phyloP scores from a whole-genome alignment of 108 stramenopile genomes.

The Cylindrotheca closterium region DNA sequence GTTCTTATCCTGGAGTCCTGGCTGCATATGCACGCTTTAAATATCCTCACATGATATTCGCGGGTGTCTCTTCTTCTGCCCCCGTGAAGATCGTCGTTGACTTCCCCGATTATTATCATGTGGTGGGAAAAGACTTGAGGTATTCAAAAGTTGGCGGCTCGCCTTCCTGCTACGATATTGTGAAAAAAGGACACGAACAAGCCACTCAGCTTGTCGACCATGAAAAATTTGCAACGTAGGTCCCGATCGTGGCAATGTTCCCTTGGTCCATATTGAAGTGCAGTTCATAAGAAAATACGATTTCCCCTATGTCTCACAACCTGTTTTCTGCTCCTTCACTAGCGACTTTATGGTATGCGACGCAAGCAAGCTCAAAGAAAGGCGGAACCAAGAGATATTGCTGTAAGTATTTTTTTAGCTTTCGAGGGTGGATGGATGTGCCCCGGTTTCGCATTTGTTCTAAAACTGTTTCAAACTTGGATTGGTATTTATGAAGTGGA shows the following conservation, averaged over 20 bases:
- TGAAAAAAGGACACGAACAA: slow-evolving; percentile 66
- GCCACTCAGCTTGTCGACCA: slow-evolving; percentile 35
- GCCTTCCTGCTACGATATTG: slow-evolving; percentile 56
- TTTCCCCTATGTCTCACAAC: no score
- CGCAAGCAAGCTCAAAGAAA: slow-evolving; percentile 38
- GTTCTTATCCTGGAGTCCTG: slow-evolving; percentile 87
- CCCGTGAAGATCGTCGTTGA: slow-evolving; percentile 80
- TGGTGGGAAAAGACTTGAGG: slow-evolving; percentile 60
- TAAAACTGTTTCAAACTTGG: no score
- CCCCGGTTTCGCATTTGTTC: no score
- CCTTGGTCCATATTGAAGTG: no score
- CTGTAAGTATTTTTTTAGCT: slow-evolving; percentile 25
- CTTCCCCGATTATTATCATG: slow-evolving; percentile 79
- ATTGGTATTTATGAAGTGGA: no score
- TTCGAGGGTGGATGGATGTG: no score
- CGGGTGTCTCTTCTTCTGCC: slow-evolving; percentile 80
- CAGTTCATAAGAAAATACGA: no score
- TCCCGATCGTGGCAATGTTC: no score
- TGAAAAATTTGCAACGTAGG: no score
- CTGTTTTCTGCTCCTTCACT: no score
- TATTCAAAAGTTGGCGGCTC: slow-evolving; percentile 73
- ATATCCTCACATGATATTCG: slow-evolving; percentile 79
- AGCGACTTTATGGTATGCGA: slow-evolving; percentile 75
- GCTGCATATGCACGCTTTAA: slow-evolving; percentile 79
- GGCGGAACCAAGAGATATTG: slow-evolving; percentile 52